Conservation (phyloP, 1,284 basidiomycete species). For the Paramarasmius palmivorus region DNA sequence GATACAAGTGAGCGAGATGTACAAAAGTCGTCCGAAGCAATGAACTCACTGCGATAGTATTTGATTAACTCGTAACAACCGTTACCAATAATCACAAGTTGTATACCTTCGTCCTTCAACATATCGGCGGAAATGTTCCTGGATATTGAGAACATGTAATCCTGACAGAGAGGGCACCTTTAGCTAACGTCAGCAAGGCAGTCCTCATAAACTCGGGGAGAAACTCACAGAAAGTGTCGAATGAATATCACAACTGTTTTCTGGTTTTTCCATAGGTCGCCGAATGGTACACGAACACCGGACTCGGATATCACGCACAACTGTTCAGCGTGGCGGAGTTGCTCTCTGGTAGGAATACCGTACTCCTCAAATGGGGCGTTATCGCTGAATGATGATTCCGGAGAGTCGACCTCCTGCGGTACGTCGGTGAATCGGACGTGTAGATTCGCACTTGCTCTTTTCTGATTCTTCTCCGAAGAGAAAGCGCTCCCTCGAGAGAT, state of each 20-base stretch:
- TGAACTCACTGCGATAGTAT: neutral
- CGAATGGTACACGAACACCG: neutral
- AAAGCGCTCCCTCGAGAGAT: too few relatives aligned
- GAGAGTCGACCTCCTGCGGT: too few relatives aligned
- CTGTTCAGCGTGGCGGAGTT: neutral
- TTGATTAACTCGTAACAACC: slow-evolving; percentile 53
- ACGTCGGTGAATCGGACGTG: too few relatives aligned
- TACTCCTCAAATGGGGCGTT: neutral
- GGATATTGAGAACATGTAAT: slow-evolving; percentile 70
- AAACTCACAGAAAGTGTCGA: slow-evolving; percentile 52
- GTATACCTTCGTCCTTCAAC: slow-evolving; percentile 51
- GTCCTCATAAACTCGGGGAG: too few relatives aligned
- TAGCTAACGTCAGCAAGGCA: too few relatives aligned
- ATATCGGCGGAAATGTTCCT: slow-evolving; percentile 31
- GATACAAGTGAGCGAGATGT: neutral
- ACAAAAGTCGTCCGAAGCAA: too few relatives aligned
- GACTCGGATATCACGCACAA: neutral
- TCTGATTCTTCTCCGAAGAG: too few relatives aligned
- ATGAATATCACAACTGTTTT: slow-evolving; percentile 68
- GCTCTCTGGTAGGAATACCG: neutral
- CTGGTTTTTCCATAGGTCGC: neutral
- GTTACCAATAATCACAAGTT: slow-evolving; percentile 68
- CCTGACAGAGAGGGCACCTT: slow-evolving; percentile 67
- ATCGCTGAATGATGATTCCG: too few relatives aligned
- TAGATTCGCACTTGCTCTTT: too few relatives aligned